These are phyloP conservation scores for Penicillium pancosmium DNA, from an alignment of 495 filamentous ascomycete genomes.

Conservation along the genomic window DNA sequence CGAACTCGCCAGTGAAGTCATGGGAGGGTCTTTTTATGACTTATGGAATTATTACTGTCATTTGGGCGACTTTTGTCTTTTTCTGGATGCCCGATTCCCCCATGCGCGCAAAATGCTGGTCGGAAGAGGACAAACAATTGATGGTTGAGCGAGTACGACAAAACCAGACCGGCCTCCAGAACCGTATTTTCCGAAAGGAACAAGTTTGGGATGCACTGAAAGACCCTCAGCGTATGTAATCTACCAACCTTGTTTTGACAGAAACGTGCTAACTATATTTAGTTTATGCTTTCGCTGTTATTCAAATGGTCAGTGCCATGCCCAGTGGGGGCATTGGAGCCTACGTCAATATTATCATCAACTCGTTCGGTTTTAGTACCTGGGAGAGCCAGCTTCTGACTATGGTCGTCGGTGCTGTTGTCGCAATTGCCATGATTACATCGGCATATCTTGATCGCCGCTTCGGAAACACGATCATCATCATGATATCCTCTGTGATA, in stretches of 20 bases:
- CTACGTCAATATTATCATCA: constrained; percentile 64
- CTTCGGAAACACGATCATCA: constrained; percentile 60
- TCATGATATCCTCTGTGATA: constrained; percentile 62
- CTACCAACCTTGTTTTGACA: background rate
- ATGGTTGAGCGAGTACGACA: constrained; percentile 50
- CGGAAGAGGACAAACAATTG: constrained; percentile 46
- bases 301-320: constrained; percentile 64
- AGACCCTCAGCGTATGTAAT: constrained; percentile 20
- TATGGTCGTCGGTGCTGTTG: constrained; percentile 70
- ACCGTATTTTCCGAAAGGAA: constrained; percentile 48
- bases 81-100: constrained; percentile 50
- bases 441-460: constrained; percentile 63
- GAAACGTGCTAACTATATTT: constrained; percentile 29
- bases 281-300: constrained; percentile 37
- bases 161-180: constrained; percentile 55
- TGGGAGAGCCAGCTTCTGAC: constrained; percentile 48
- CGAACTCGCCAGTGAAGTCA: constrained; percentile 38
- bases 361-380: constrained; percentile 41
- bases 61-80: constrained; percentile 48
- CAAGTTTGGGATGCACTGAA: constrained; percentile 40
- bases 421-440: constrained; percentile 63
- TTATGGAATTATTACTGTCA: constrained; percentile 53
- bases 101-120: constrained; percentile 47
- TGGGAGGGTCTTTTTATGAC: constrained; percentile 62
- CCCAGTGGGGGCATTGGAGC: constrained; percentile 65